Conservation (phyloP, 768 basidiomycete species). For the Xanthoconium stramineum region DNA sequence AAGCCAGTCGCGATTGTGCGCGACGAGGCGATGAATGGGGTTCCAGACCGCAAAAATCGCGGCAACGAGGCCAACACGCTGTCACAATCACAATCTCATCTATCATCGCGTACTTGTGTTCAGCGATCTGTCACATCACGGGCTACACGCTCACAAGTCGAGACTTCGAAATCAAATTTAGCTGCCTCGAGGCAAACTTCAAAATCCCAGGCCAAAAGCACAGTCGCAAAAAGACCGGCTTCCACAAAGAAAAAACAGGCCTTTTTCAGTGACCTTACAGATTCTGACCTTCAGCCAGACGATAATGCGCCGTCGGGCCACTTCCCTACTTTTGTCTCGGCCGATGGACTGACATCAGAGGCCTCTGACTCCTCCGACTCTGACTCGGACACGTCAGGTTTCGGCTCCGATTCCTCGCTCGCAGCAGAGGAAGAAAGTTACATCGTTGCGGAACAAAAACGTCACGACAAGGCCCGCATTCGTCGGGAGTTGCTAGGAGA, state of each 20-base stretch:
- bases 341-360: slow-evolving; percentile 52
- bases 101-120: slow-evolving; percentile 22
- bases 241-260: slow-evolving; percentile 19
- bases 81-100: slow-evolving; percentile 36
- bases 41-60: slow-evolving; percentile 21
- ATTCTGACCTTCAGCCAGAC: slow-evolving; percentile 34
- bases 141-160: slow-evolving; percentile 21
- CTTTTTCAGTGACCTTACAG: slow-evolving; percentile 16
- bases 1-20: slow-evolving; percentile 42
- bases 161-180: slow-evolving; percentile 29
- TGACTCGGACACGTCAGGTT: slow-evolving; percentile 32
- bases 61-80: slow-evolving; percentile 35
- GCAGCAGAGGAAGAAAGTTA: slow-evolving; percentile 63
- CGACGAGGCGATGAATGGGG: slow-evolving; percentile 13
- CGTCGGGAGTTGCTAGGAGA: slow-evolving; percentile 60
- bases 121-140: slow-evolving; percentile 25
- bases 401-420: slow-evolving; percentile 54
- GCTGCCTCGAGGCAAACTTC: slow-evolving; percentile 32
- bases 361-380: slow-evolving; percentile 46
- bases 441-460: slow-evolving; percentile 46
- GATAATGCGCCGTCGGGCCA: slow-evolving; percentile 34
- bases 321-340: slow-evolving; percentile 70
- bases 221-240: slow-evolving; percentile 27
- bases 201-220: slow-evolving; percentile 40
- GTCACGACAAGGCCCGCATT: slow-evolving; percentile 49